A percentile compares a stretch with the other conserved stretches of the same genome.
Conservation (phyloP, 176 grass and related monocot species). For the Musa beccarii region DNA sequence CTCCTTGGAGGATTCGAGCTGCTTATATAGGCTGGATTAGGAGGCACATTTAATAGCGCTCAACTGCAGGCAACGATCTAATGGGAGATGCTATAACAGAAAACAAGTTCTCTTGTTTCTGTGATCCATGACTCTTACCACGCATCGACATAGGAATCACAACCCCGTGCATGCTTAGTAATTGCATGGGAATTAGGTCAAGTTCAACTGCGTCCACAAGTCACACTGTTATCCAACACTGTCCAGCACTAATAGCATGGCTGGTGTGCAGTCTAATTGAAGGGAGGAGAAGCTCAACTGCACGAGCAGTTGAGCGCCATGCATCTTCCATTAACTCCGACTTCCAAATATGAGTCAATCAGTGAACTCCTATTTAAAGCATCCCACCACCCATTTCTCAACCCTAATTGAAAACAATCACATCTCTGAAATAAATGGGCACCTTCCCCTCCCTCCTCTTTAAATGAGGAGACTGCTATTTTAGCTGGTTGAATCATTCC, state of each 20-base stretch:
- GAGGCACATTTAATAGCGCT: background rate
- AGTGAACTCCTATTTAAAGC: constrained; percentile 1
- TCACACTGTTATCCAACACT: too few species aligned
- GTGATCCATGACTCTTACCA: too few species aligned
- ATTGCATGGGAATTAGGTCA: too few species aligned
- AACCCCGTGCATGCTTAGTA: too few species aligned
- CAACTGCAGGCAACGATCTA: background rate
- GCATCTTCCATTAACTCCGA: constrained; percentile 1
- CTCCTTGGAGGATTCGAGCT: background rate
- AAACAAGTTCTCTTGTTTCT: too few species aligned
- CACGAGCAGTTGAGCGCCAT: background rate
- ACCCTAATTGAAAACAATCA: background rate
- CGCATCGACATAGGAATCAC: too few species aligned
- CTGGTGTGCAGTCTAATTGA: too few species aligned
- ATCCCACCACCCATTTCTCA: background rate
- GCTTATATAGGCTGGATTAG: background rate
- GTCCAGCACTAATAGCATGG: too few species aligned
- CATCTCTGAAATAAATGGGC: background rate
- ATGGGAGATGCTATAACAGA: background rate
- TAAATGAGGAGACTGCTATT: too few species aligned
- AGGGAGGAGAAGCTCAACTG: background rate
- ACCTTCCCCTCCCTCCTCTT: too few species aligned
- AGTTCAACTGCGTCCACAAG: too few species aligned
- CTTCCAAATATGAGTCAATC: background rate
- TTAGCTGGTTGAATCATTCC: too few species aligned